Evolutionary conservation across 352 stramenopile genomes (phyloP).

Genomic region (Pythium oligandrum): DNA sequence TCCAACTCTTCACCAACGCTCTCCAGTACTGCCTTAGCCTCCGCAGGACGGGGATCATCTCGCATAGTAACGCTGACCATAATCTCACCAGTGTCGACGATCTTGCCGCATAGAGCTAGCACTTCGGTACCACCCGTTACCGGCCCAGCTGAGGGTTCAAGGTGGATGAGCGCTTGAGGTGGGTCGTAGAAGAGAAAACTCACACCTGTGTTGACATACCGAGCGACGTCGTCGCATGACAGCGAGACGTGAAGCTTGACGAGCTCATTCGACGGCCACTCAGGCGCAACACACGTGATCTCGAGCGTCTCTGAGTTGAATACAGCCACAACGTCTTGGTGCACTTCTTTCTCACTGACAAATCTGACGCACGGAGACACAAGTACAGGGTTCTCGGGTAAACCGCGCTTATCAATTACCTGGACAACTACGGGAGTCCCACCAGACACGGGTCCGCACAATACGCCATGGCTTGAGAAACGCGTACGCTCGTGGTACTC

Average conservation of each 20-base stretch:
- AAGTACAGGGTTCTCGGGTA: slow-evolving; percentile 35
- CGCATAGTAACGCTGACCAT: slow-evolving; percentile 53
- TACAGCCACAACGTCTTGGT: slow-evolving; percentile 25
- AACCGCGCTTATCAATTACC: slow-evolving; percentile 28
- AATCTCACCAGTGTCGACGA: slow-evolving; percentile 65
- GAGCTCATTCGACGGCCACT: slow-evolving; percentile 58
- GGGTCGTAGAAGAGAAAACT: slow-evolving; percentile 75
- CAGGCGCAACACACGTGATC: slow-evolving; percentile 35
- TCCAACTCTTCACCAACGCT: slow-evolving; percentile 4
- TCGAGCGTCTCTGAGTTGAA: slow-evolving; percentile 31
- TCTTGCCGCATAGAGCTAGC: slow-evolving; percentile 49
- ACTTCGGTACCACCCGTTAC: slow-evolving; percentile 51
- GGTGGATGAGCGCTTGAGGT: slow-evolving; percentile 50
- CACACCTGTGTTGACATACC: slow-evolving; percentile 38
- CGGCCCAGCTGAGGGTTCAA: slow-evolving; percentile 52
- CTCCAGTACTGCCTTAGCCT: background rate
- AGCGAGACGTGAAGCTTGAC: slow-evolving; percentile 37
- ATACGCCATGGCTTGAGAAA: slow-evolving; percentile 33
- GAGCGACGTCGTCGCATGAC: slow-evolving; percentile 1
- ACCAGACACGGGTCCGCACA: slow-evolving; percentile 56
- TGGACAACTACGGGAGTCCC: slow-evolving; percentile 43
- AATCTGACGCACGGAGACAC: slow-evolving; percentile 43
- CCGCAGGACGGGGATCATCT: slow-evolving; percentile 14
- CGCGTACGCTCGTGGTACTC: slow-evolving; percentile 54
- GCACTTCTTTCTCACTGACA: slow-evolving; percentile 25